Conservation (phyloP, 176 grass and related monocot species). For the Saccharum spontaneum region DNA sequence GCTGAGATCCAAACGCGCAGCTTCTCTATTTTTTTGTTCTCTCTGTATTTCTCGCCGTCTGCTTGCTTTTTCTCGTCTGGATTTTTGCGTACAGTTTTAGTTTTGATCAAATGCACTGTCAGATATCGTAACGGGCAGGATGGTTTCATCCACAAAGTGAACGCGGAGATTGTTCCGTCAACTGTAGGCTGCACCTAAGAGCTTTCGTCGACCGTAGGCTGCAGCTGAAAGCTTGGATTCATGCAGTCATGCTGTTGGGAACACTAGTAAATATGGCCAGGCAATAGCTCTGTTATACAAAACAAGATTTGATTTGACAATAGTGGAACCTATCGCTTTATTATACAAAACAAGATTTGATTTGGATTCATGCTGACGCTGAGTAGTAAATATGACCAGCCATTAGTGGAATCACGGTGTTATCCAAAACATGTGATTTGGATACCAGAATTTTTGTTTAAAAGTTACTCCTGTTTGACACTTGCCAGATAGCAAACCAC, state of each 20-base stretch:
- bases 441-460: background rate
- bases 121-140: background rate
- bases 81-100: background rate
- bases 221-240: background rate
- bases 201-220: too few relatives aligned
- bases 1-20: constrained; percentile 44
- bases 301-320: too few relatives aligned
- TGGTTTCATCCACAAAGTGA: background rate
- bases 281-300: background rate
- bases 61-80: background rate
- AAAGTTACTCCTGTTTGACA: background rate
- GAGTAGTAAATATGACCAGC: background rate
- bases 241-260: background rate
- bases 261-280: background rate
- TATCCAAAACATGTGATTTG: background rate
- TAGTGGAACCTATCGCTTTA: too few relatives aligned
- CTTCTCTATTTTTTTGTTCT: background rate
- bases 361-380: too few relatives aligned
- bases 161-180: background rate
- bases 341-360: background rate
- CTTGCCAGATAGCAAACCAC: background rate
- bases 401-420: background rate
- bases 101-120: background rate
- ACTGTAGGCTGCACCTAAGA: background rate
- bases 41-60: background rate